Conservation (phyloP, 2,329 filamentous ascomycete species). For the Penicillium sp. region DNA sequence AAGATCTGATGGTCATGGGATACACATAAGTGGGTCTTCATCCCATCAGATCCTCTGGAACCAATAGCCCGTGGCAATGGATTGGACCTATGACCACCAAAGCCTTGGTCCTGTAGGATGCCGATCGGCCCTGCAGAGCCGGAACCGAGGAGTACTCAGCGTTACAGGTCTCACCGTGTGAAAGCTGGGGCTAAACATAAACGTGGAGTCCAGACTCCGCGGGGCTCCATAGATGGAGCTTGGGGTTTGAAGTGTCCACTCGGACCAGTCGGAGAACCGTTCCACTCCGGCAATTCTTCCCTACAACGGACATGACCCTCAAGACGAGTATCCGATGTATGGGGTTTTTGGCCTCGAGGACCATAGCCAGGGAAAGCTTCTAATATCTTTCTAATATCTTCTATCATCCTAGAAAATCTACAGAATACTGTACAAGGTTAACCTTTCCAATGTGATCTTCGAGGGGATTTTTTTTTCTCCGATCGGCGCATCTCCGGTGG, state of each 20-base stretch:
- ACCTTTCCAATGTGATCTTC: neutral
- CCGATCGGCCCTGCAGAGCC: neutral
- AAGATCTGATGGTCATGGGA: slow-evolving; percentile 25
- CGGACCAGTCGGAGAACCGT: slow-evolving; percentile 1
- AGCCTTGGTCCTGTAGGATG: neutral
- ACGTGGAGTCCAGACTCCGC: slow-evolving; percentile 4
- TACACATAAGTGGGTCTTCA: slow-evolving; percentile 11
- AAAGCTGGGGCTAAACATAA: neutral
- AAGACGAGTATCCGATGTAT: neutral
- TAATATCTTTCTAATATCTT: neutral
- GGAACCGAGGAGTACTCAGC: neutral
- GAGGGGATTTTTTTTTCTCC: neutral
- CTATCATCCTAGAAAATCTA: too few species aligned
- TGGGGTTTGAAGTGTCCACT: neutral
- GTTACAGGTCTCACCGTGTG: neutral
- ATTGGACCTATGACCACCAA: neutral
- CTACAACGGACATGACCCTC: neutral
- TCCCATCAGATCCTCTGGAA: slow-evolving; percentile 1
- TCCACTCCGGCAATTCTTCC: neutral
- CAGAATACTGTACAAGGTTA: neutral
- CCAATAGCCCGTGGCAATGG: neutral
- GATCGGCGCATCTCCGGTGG: slow-evolving; percentile 1
- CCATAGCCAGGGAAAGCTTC: too few species aligned
- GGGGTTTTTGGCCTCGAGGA: neutral
- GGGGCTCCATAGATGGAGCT: slow-evolving; percentile 4